A percentile compares a stretch with the other conserved stretches of the same genome.
These are phyloP conservation scores for Oryza punctata DNA, from an alignment of 176 grass and related monocot species.

Conservation along the genomic window DNA sequence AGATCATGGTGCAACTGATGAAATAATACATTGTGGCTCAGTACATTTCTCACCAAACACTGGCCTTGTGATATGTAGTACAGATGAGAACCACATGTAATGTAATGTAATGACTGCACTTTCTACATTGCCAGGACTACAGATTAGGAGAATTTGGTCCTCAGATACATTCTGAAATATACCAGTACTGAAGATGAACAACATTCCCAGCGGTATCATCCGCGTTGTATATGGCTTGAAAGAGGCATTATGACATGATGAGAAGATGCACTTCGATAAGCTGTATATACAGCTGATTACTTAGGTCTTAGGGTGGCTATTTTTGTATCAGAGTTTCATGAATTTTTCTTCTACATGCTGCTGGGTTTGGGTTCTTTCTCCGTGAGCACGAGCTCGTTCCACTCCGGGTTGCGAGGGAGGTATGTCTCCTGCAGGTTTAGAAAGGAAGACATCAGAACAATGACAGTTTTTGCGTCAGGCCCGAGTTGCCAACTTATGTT, in stretches of 20 bases:
- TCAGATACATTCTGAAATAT: background rate
- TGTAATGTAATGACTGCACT: background rate
- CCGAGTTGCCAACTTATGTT: background rate
- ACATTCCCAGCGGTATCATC: no score
- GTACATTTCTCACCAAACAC: background rate
- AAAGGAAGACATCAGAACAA: background rate
- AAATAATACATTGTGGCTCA: background rate
- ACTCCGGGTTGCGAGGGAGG: conserved; percentile 63
- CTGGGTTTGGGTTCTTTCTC: conserved; percentile 33
- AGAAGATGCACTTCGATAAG: no score
- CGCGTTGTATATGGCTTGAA: background rate
- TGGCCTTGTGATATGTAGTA: background rate
- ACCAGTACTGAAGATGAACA: no score
- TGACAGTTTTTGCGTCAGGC: background rate
- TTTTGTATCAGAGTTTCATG: background rate
- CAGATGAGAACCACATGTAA: background rate
- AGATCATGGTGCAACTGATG: background rate
- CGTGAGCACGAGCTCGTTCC: conserved; percentile 57
- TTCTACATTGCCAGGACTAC: background rate
- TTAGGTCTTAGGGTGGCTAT: conserved; percentile 14
- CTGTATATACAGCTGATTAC: conserved; percentile 13
- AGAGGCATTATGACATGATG: background rate
- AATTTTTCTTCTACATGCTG: conserved; percentile 39
- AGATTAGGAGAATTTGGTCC: background rate
- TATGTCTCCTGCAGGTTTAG: conserved; percentile 57